Evolutionary conservation across 2,329 filamentous ascomycete species (phyloP).

Genomic region (Talaromyces verruculosus): DNA sequence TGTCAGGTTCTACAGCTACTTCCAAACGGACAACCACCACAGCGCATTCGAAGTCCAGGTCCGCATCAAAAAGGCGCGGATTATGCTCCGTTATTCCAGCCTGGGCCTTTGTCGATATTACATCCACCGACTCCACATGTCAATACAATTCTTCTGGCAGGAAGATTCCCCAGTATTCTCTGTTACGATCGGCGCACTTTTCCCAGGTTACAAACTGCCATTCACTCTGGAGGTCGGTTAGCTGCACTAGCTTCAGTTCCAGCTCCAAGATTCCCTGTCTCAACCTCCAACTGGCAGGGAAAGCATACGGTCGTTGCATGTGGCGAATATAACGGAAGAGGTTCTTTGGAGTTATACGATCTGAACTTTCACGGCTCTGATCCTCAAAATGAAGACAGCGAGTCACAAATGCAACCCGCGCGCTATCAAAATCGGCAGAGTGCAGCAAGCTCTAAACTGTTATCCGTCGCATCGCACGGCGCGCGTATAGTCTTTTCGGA

Average conservation of each 20-base stretch:
- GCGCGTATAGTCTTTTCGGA: constrained; percentile 80
- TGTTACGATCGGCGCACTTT: constrained; percentile 88
- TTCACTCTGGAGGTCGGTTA: constrained; percentile 79
- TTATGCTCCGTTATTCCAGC: constrained; percentile 74
- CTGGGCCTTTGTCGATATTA: constrained; percentile 78
- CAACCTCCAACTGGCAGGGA: constrained; percentile 49
- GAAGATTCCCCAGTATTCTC: constrained; percentile 82
- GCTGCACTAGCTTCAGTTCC: constrained; percentile 69
- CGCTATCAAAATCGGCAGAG: constrained; percentile 78
- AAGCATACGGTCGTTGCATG: constrained; percentile 71
- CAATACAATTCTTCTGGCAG: constrained; percentile 83
- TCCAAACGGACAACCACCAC: constrained; percentile 37
- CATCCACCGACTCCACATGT: constrained; percentile 66
- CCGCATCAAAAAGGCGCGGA: constrained; percentile 38
- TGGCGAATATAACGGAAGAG: constrained; percentile 89
- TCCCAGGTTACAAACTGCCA: constrained; percentile 70
- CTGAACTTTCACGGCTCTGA: constrained; percentile 35
- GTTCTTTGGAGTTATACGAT: constrained; percentile 79
- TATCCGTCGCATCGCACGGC: constrained; percentile 80
- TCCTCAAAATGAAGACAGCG: constrained; percentile 27
- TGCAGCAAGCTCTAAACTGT: constrained; percentile 73
- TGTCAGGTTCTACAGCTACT: constrained; percentile 35
- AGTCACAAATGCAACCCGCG: constrained; percentile 30
- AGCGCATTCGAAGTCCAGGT: constrained; percentile 39
- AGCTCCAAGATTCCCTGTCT: constrained; percentile 52